phyloP scores from a whole-genome alignment of 306 rosid genomes.

The Casuarina cunninghamiana region DNA sequence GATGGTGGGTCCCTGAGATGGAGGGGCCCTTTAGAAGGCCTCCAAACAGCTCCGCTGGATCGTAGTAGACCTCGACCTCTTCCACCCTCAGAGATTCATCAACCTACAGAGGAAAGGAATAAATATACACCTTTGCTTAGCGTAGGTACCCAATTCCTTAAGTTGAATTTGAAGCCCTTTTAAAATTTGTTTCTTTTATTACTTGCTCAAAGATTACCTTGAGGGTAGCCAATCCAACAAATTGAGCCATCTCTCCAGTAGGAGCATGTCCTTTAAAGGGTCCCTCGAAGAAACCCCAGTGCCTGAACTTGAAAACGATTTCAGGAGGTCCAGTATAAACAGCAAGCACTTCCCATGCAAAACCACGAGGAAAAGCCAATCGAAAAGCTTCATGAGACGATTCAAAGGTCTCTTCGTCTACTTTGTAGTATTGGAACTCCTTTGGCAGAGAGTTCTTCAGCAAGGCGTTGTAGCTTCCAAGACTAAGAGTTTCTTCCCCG shows the following conservation, averaged over 20 bases:
- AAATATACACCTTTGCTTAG: background rate
- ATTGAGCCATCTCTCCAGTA: constrained; percentile 52
- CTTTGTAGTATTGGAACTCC: constrained; percentile 52
- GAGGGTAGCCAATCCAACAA: constrained; percentile 65
- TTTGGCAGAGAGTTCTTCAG: constrained; percentile 60
- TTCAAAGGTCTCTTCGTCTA: constrained; percentile 67
- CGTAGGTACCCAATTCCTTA: too few species aligned
- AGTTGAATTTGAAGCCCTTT: too few species aligned
- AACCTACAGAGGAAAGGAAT: constrained; percentile 36
- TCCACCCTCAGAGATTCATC: constrained; percentile 57
- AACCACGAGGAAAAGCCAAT: constrained; percentile 69
- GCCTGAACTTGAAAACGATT: constrained; percentile 73
- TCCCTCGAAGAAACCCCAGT: constrained; percentile 88
- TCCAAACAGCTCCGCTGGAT: constrained; percentile 68
- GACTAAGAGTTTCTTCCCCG: constrained; percentile 57
- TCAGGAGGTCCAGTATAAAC: constrained; percentile 70
- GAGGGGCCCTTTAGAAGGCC: constrained; percentile 50
- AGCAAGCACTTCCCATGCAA: constrained; percentile 79
- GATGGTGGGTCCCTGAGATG: background rate
- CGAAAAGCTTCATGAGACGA: constrained; percentile 64
- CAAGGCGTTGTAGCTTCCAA: constrained; percentile 71
- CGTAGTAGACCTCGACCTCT: constrained; percentile 71
- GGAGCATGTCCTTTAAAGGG: constrained; percentile 64
- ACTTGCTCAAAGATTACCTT: constrained; percentile 33
- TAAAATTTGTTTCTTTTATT: too few species aligned